Percentiles rank a stretch among this genome's conserved stretches.
Conservation (phyloP, 768 basidiomycete genomes). For the Rhizopogon roseolus region DNA sequence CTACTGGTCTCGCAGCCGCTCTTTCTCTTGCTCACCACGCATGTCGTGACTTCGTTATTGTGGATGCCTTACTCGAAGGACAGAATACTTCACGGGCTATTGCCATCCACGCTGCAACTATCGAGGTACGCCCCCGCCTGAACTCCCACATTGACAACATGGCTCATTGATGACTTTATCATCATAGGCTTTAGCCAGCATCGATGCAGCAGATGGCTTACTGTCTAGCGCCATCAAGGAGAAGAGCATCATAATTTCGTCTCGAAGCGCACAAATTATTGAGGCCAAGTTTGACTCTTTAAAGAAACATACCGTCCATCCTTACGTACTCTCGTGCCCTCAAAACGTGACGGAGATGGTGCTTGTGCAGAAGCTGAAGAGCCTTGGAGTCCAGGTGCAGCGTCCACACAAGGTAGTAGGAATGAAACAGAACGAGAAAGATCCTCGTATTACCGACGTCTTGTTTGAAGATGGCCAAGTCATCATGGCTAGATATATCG, state of each 20-base stretch:
- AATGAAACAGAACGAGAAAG: conserved; percentile 24
- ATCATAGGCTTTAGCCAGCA: conserved; percentile 37
- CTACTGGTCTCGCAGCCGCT: conserved; percentile 42
- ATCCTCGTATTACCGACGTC: conserved; percentile 30
- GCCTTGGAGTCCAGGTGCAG: conserved; percentile 28
- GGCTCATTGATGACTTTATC: conserved; percentile 6
- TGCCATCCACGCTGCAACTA: conserved; percentile 40
- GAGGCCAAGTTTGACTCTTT: conserved; percentile 29
- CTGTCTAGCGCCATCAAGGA: conserved; percentile 24
- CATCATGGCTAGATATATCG: conserved; percentile 39
- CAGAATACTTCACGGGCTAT: conserved; percentile 35
- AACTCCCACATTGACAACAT: background rate
- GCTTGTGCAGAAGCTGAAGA: conserved; percentile 29
- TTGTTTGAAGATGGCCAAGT: conserved; percentile 41
- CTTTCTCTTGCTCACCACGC: conserved; percentile 37
- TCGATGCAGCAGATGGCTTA: conserved; percentile 34
- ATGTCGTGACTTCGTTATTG: conserved; percentile 26
- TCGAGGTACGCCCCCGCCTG: conserved; percentile 31
- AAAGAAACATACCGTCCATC: conserved; percentile 36
- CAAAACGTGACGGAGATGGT: conserved; percentile 41
- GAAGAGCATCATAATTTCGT: conserved; percentile 20
- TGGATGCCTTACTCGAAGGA: conserved; percentile 27
- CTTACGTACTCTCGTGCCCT: conserved; percentile 36
- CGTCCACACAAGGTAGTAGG: conserved; percentile 36
- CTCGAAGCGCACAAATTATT: conserved; percentile 24